Conservation (phyloP, 306 rosid genomes). For the Castanea sativa region DNA sequence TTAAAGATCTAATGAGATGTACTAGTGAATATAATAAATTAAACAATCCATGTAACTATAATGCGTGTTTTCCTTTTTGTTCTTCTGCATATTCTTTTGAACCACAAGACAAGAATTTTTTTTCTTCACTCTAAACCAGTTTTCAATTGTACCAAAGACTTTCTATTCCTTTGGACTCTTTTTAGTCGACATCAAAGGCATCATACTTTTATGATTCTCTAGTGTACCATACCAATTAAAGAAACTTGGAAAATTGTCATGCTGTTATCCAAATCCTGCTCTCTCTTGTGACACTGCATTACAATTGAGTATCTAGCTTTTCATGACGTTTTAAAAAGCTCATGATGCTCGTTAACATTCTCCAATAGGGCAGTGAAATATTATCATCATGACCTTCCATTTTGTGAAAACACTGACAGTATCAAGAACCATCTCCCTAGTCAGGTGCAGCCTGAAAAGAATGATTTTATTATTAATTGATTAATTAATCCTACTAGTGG, state of each 20-base stretch:
- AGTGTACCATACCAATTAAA: not conserved
- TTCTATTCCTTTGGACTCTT: not conserved
- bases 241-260: slow-evolving; percentile 5
- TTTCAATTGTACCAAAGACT: not conserved
- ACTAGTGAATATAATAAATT: not conserved
- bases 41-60: not conserved
- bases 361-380: not conserved
- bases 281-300: too few species aligned
- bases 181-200: not conserved
- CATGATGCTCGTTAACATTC: slow-evolving; percentile 19
- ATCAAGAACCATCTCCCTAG: not conserved
- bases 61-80: not conserved
- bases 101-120: not conserved
- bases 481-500: not conserved
- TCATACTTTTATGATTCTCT: slow-evolving; percentile 15
- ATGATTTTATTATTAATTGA: not conserved
- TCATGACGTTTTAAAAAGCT: not conserved
- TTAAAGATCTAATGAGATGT: not conserved
- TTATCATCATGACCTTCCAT: not conserved
- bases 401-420: not conserved
- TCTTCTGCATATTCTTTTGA: not conserved
- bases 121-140: not conserved
- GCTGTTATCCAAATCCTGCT: too few species aligned
- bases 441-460: not conserved
- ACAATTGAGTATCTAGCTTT: not conserved